Conservation (phyloP, 768 basidiomycete species). For the Tulasnella calospora region DNA sequence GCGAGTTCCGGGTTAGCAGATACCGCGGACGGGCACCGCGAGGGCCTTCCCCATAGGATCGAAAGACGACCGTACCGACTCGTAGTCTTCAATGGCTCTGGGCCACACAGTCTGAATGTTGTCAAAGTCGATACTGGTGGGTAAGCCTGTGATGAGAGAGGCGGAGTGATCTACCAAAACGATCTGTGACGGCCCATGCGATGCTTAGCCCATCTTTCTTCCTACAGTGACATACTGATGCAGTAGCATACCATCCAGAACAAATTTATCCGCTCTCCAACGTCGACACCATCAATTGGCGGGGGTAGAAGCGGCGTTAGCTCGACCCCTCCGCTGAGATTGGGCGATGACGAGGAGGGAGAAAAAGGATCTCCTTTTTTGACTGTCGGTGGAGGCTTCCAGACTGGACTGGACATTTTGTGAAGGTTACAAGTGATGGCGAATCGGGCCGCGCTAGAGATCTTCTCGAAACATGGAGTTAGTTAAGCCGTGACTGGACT, state of each 20-base stretch:
- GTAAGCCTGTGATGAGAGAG: constrained; percentile 24
- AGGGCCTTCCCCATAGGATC: not conserved
- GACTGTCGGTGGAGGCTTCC: constrained; percentile 15
- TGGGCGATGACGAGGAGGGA: not conserved
- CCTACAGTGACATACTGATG: not conserved
- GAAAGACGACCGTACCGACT: not conserved
- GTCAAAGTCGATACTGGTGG: constrained; percentile 19
- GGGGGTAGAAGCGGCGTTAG: constrained; percentile 17
- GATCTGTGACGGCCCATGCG: not conserved
- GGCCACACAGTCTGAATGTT: constrained; percentile 27
- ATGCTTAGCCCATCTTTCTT: not conserved
- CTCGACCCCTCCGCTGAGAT: not conserved
- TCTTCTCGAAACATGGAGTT: not conserved
- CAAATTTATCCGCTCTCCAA: constrained; percentile 23
- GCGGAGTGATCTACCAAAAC: constrained; percentile 24
- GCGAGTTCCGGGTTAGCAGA: not conserved
- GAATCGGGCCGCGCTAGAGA: constrained; percentile 24
- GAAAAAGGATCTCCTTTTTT: not conserved
- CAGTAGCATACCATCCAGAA: constrained; percentile 21
- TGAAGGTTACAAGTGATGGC: constrained; percentile 25
- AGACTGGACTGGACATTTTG: constrained; percentile 8
- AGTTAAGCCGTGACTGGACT: not conserved
- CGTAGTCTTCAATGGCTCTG: constrained; percentile 21
- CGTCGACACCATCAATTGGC: constrained; percentile 18
- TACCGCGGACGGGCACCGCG: not conserved